phyloP scores from a whole-genome alignment of 2,329 filamentous ascomycete genomes.

The Tolypocladium endophyticum region DNA sequence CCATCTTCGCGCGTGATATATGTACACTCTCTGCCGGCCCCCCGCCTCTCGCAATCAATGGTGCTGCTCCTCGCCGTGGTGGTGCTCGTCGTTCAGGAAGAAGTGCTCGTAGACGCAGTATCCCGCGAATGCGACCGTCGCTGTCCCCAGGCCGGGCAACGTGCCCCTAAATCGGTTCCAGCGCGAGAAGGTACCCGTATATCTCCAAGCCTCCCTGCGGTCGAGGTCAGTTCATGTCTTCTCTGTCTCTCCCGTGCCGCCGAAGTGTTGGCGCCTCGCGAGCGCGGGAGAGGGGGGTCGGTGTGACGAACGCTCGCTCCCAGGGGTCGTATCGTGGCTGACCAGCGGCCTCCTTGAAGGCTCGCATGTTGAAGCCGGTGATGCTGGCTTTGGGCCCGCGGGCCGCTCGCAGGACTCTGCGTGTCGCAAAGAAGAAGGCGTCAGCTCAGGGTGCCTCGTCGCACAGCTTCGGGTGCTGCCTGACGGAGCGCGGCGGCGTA shows the following conservation, averaged over 20 bases:
- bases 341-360: conserved; percentile 63
- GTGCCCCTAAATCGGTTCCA: conserved; percentile 79
- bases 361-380: conserved; percentile 84
- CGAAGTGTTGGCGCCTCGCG: neutral
- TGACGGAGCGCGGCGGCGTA: conserved; percentile 8
- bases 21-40: conserved; percentile 21
- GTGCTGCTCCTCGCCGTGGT: conserved; percentile 37
- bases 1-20: conserved; percentile 15
- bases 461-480: neutral
- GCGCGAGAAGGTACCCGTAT: conserved; percentile 77
- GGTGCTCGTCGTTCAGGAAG: conserved; percentile 66
- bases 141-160: conserved; percentile 88
- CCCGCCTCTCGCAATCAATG: conserved; percentile 4
- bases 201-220: conserved; percentile 85
- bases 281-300: neutral
- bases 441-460: neutral
- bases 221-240: neutral
- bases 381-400: conserved; percentile 57
- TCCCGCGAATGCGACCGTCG: conserved; percentile 76
- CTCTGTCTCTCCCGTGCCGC: neutral
- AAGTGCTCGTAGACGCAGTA: conserved; percentile 88
- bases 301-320: conserved; percentile 47
- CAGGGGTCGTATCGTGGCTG: conserved; percentile 55
- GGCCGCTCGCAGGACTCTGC: conserved; percentile 40
- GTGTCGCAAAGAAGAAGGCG: conserved; percentile 3